Evolutionary conservation across 805 yeast genomes (phyloP).

Genomic region (Candida lessepsii): DNA sequence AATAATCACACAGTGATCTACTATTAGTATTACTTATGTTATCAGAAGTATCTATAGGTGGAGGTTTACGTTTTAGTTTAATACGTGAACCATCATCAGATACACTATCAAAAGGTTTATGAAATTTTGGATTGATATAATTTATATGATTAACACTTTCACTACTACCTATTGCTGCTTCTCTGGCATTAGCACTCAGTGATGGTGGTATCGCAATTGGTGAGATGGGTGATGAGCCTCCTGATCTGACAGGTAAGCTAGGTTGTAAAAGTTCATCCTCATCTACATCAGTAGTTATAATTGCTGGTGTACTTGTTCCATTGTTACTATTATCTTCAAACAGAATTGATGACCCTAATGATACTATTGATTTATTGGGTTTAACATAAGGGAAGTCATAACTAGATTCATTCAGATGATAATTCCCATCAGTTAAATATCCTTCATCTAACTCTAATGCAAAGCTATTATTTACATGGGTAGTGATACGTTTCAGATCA

Average conservation of each 20-base stretch:
- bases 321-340: not conserved
- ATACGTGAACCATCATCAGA: constrained; percentile 12
- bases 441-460: constrained; percentile 8
- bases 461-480: constrained; percentile 11
- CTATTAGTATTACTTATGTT: constrained; percentile 3
- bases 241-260: constrained; percentile 6
- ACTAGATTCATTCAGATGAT: constrained; percentile 12
- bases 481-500: constrained; percentile 31
- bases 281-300: constrained; percentile 12
- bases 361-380: constrained; percentile 9
- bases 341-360: constrained; percentile 13
- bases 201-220: constrained; percentile 31
- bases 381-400: constrained; percentile 4
- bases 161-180: constrained; percentile 21
- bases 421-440: constrained; percentile 5
- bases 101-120: constrained; percentile 12
- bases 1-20: constrained; percentile 15
- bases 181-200: constrained; percentile 28
- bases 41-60: constrained; percentile 9
- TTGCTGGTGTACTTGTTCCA: constrained; percentile 10
- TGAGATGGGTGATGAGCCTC: constrained; percentile 15
- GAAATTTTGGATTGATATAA: constrained; percentile 1
- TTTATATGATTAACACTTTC: constrained; percentile 16
- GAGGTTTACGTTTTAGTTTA: constrained; percentile 28
- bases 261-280: constrained; percentile 4